A percentile compares a stretch with the other conserved stretches of the same genome.
These are phyloP conservation scores for Thermomyces lanuginosus DNA, from an alignment of 2,329 filamentous ascomycete genomes.

Conservation along the genomic window DNA sequence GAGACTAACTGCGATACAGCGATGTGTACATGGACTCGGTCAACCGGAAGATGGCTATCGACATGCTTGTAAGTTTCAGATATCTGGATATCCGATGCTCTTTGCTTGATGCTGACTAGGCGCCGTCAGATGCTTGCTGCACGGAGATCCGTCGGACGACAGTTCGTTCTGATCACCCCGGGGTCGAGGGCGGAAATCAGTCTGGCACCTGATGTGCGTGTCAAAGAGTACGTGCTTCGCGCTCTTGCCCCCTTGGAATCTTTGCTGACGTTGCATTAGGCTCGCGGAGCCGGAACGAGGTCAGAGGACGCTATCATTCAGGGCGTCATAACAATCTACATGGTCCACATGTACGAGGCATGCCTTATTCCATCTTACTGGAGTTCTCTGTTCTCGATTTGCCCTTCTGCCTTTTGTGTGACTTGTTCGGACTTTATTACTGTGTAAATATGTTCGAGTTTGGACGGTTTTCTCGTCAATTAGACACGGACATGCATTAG, in stretches of 20 bases:
- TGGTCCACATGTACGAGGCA: too few species aligned
- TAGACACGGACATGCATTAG: too few species aligned
- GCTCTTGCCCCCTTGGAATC: too few species aligned
- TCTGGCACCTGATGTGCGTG: conserved; percentile 27
- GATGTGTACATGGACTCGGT: conserved; percentile 99
- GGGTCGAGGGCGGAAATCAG: conserved; percentile 52
- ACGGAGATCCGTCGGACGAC: conserved; percentile 68
- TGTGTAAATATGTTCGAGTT: too few species aligned
- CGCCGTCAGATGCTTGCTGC: conserved; percentile 56
- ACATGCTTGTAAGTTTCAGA: conserved; percentile 58
- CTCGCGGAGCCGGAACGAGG: conserved; percentile 31
- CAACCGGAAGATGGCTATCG: conserved; percentile 82
- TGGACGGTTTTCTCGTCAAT: too few species aligned
- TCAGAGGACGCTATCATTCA: conserved; percentile 24
- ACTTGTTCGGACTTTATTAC: too few species aligned
- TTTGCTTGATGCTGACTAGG: conserved; percentile 8
- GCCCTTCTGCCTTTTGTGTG: too few species aligned
- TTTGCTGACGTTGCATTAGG: conserved; percentile 11
- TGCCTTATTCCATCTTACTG: too few species aligned
- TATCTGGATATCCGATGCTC: background rate
- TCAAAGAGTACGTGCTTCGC: conserved; percentile 31
- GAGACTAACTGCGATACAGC: conserved; percentile 18
- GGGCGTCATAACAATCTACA: conserved; percentile 6
- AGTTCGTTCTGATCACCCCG: conserved; percentile 93
- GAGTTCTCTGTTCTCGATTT: too few species aligned